These are phyloP conservation scores for Dioscorea alata DNA, from an alignment of 106 monocot species.

Conservation along the genomic window DNA sequence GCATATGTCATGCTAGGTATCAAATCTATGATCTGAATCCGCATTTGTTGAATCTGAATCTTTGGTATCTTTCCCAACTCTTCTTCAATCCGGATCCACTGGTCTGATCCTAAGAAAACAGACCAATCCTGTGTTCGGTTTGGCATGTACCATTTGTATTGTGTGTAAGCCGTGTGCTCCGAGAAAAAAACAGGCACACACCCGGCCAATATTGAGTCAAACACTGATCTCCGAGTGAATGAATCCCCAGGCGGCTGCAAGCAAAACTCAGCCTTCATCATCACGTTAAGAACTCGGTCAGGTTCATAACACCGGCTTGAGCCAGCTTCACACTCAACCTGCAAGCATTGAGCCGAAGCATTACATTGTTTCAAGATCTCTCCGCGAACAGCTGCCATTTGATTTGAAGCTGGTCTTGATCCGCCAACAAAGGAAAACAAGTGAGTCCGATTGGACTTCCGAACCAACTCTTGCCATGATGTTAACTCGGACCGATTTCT, in stretches of 20 bases:
- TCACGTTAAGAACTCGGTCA: constrained; percentile 24
- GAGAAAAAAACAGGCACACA: constrained; percentile 70
- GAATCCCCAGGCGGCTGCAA: constrained; percentile 69
- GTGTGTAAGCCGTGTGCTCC: constrained; percentile 62
- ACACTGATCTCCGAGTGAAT: constrained; percentile 50
- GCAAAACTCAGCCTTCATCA: constrained; percentile 50
- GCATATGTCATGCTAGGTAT: constrained; percentile 50
- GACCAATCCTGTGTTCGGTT: constrained; percentile 34
- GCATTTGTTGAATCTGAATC: constrained; percentile 15
- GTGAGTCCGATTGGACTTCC: constrained; percentile 18
- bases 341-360: constrained; percentile 27
- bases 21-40: constrained; percentile 27
- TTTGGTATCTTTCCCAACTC: constrained; percentile 35
- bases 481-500: constrained; percentile 17
- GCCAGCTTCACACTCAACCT: constrained; percentile 30
- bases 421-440: constrained; percentile 60
- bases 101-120: constrained; percentile 32
- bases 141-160: constrained; percentile 48
- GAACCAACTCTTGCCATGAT: constrained; percentile 21
- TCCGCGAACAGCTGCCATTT: constrained; percentile 30
- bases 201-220: constrained; percentile 57
- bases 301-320: constrained; percentile 39
- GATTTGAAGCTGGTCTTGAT: constrained; percentile 11
- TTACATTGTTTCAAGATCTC: constrained; percentile 40
- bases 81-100: constrained; percentile 31